Base-by-base conservation (phyloP, 2,329 filamentous ascomycete species). In the Penicillium sp. region DNA sequence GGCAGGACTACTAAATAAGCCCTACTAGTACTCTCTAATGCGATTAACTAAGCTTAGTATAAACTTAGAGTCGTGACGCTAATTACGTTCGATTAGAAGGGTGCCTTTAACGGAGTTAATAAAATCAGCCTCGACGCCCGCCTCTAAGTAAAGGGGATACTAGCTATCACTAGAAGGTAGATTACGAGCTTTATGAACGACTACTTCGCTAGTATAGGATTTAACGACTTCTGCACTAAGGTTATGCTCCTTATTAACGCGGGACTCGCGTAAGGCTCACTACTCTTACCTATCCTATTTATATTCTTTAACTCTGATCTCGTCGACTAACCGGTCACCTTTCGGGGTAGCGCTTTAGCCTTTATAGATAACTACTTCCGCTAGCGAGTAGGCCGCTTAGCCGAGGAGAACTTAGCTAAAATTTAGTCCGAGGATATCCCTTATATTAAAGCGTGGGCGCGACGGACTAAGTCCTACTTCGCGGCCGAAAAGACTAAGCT, bases 231-330 rank as follows among this genome's bases (percentile, higher is more conserved):
- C 47, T 12, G 62, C 17, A 61, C 60, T 6, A 54, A 64, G 42
- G 17, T n/a, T 4, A 6, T 19, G 0, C 45, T 38, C 0, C 60
- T 65, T 13, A 45, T 49, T 7, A 61, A 70, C n/a, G 51, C 64
- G 3, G 64, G 63, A 10, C 65, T 70, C 2, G 64, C 65, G 17
- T 60, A 71, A 57, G 69, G 66, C 1, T 79, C 73, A 0, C 74
- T 70, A 1, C 62, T 80, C 0, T 80, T 74, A 0, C 74, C 69
- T 1, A 72, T 76, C 13, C 61, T 77, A 3, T 79, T 76, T 59
- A 68, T 74, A 12, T 76, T 77, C 67, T 78, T 75, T 62, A 79
- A 79, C 53, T 69, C 71, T 26, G 72, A 78, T 50, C 69, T 79
- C 10, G 73, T 79, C 1, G 63, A 79, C 42, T 59, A 71, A 44